These are phyloP conservation scores for Anisogramma anomala DNA, from an alignment of 2,329 filamentous ascomycete species.

Conservation along the genomic window DNA sequence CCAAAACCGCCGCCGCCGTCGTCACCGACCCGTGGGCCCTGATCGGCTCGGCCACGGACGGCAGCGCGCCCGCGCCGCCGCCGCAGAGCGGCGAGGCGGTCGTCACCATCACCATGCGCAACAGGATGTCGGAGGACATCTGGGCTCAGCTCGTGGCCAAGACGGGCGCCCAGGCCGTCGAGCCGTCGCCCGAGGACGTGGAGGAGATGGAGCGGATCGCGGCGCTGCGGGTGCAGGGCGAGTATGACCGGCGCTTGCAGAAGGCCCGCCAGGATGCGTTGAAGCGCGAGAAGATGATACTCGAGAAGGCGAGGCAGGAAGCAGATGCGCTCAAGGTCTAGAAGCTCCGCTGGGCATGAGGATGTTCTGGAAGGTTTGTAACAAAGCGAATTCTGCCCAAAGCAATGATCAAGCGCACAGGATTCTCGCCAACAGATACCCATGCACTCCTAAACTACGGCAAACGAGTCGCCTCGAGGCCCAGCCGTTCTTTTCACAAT, in stretches of 20 bases:
- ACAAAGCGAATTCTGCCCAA: background rate
- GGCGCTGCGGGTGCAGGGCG: conserved; percentile 38
- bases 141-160: conserved; percentile 49
- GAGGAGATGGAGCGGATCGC: conserved; percentile 46
- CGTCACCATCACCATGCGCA: conserved; percentile 52
- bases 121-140: conserved; percentile 49
- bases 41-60: conserved; percentile 28
- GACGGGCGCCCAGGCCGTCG: conserved; percentile 47
- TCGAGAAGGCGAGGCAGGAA: conserved; percentile 43
- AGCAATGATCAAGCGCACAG: too few relatives aligned
- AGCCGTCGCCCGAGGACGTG: conserved; percentile 48
- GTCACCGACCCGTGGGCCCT: conserved; percentile 12
- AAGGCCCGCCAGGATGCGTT: conserved; percentile 42
- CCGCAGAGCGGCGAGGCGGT: conserved; percentile 38
- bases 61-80: conserved; percentile 36
- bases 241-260: conserved; percentile 43
- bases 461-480: too few relatives aligned
- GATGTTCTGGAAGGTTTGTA: background rate
- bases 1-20: conserved; percentile 4
- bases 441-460: background rate
- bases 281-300: conserved; percentile 49
- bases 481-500: too few relatives aligned
- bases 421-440: too few relatives aligned
- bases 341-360: background rate
- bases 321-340: conserved; percentile 31